Base-by-base conservation (phyloP, 768 basidiomycete species). In the Boletellus sp. region DNA sequence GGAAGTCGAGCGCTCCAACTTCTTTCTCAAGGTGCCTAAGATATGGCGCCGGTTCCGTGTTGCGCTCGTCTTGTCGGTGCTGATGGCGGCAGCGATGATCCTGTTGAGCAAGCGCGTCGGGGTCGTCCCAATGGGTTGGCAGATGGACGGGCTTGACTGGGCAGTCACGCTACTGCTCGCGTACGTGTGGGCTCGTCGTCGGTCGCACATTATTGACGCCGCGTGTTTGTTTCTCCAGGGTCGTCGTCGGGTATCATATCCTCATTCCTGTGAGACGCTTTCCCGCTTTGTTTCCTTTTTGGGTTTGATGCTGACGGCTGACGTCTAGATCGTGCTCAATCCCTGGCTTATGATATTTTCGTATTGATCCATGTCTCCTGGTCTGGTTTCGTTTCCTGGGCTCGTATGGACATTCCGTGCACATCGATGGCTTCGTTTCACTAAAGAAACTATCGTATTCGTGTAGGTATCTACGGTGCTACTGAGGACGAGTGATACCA, bases 311-410 rank as follows among this genome's bases (percentile, higher is more conserved):
- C 2, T 42, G 72, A 74, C 53, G 34, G 42, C 24, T 23, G 6
- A 26, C 13, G 23, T 24, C 11, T 19, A 86, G 77, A 85, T 94
- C 54, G 84, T 90, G 20, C 77, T 94, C 45, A 94, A 94, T 59
- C 91, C 90, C 1, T 89, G 86, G 85, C 72, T 92, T 47, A 88
- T 90, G 85, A 86, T 90, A 48, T 92, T 91, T 69, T 84, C 83
- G 0, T 80, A 78, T 26, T 67, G 51, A 65, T 43, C n/a, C n/a
- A n/a, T 3, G n/a, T n/a, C n/a, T n/a, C n/a, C n/a, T n/a, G n/a
- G n/a, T n/a, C n/a, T n/a, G n/a, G n/a, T n/a, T n/a, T n/a, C n/a
- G n/a, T n/a, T n/a, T n/a, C n/a, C n/a, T n/a, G n/a, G n/a, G n/a
- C n/a, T n/a, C n/a, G n/a, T n/a, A n/a, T n/a, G n/a, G n/a, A n/a